Evolutionary conservation across 2,329 filamentous ascomycete species (phyloP), one percentile per base, ranked within the genome.

Genomic region (Tolypocladium nubicola): DNA sequence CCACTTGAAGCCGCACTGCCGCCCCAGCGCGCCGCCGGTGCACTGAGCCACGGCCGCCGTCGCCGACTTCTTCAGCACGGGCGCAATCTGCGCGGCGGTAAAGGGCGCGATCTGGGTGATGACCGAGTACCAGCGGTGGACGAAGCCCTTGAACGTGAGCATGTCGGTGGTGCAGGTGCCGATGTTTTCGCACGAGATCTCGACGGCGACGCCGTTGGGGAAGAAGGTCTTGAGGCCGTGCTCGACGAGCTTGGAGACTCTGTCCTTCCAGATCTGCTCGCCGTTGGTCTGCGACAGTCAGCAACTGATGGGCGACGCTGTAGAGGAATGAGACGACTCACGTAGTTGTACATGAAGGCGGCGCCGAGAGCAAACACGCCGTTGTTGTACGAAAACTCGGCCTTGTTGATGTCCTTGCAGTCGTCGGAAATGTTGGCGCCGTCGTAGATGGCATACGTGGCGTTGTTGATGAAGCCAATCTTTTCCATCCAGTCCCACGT

Each of bases 291-390:
- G 55, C 14, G 23, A 9, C 9, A 13, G 57, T 62, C 33, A 62
- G 58, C 55, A 38, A n/a, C 6, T 49, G 14, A 26, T 26, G 6
- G 43, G 3, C 19, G 23, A 9, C n/a, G 4, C 33, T 21, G 23
- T 9, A 9, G 50, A 8, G 14, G 16, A 33, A 14, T 3, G 35
- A 30, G 8, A 38, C 4, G 7, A 69, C 75, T 63, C 65, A 78
- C 76, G 50, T 70, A 75, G 63, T 87, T 86, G 68, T 84, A 88
- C 82, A 88, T 83, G 64, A 79, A 79, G 2, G 84, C 84, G 1
- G 79, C 78, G 2, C 84, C 85, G 38, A 79, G 74, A 5, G 85
- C 64, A 58, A 79, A 82, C 4, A 83, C 74, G 23, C 80, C 84
- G 41, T 81, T 78, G 63, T 82, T 84, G 66, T 85, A 84, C 0